Percentiles rank a stretch among this genome's conserved stretches.
These are phyloP conservation scores for Sporothrix dimorphospora DNA, from an alignment of 2,329 filamentous ascomycete genomes.

Conservation along the genomic window DNA sequence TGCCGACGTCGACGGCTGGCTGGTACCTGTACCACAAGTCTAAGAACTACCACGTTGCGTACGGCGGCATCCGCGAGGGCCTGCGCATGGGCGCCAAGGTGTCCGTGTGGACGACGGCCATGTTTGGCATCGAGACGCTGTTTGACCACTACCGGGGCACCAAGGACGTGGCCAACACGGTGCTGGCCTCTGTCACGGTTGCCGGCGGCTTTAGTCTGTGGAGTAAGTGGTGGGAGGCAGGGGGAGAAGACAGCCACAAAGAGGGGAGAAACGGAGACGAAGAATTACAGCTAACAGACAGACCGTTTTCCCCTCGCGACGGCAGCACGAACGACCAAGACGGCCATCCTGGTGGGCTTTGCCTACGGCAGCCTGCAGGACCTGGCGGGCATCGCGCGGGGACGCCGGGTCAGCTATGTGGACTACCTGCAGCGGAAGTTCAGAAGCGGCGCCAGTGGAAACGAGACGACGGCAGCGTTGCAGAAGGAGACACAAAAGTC, in stretches of 20 bases:
- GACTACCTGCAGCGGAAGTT: constrained; percentile 58
- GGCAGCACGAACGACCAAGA: constrained; percentile 75
- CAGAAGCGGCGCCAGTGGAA: not conserved
- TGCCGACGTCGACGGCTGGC: constrained; percentile 78
- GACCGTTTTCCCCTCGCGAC: constrained; percentile 79
- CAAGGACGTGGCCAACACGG: constrained; percentile 78
- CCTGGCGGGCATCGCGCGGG: constrained; percentile 66
- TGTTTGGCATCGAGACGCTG: constrained; percentile 82
- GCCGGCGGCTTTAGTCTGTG: constrained; percentile 85
- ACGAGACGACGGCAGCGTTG: not conserved
- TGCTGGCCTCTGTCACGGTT: constrained; percentile 79
- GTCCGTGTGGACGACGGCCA: constrained; percentile 72
- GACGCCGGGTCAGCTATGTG: constrained; percentile 74
- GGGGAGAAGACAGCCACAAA: not conserved
- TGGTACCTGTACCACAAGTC: constrained; percentile 99
- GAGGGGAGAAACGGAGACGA: not conserved
- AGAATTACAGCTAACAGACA: constrained; percentile 42
- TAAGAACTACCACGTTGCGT: constrained; percentile 88
- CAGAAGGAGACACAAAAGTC: not conserved
- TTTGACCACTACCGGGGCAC: constrained; percentile 72
- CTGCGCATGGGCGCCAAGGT: constrained; percentile 72
- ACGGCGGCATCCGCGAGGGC: constrained; percentile 78
- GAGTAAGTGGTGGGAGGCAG: constrained; percentile 61
- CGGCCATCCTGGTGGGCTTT: constrained; percentile 77
- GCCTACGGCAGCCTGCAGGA: constrained; percentile 84